Base-by-base conservation (phyloP, 2,329 filamentous ascomycete genomes). In the Cytospora mali region DNA sequence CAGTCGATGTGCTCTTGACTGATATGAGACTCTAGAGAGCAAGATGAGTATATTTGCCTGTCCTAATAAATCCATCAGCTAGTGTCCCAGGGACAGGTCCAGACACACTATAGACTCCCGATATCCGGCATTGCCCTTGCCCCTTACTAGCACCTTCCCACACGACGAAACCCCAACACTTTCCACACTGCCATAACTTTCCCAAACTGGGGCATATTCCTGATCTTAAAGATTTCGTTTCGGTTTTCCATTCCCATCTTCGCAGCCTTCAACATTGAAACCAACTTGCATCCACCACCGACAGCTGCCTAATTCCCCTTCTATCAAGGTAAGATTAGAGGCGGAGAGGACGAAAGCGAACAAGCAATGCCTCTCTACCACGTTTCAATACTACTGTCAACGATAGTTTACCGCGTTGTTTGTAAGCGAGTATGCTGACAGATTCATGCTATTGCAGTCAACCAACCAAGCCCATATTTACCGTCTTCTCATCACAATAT, bases 401-500 rank as follows among this genome's bases (percentile, higher is more conserved):
- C 42, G 9, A 10, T 23, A 46, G n/a, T 2, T 13, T 10, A 18
- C 23, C 42, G n/a, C 10, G 42, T 23, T 13, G 14, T 46, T 23
- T 23, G 16, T 46, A 46, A 6, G 42, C 42, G n/a, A 10, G 1
- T 21, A 48, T 13, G 14, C 60, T 62, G 49, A 59, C 48, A 64
- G 48, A 31, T 16, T 56, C 23, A 23, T 31, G n/a, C 27, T 52
- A 48, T 28, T 46, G 42, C 50, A 53, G 13, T 66, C 29, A 55
- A 31, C 31, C 57, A 58, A 58, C 48, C 53, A 52, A 60, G 55
- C 25, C 51, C 23, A 61, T 67, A 57, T 23, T 50, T 7, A 27
- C 39, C 58, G 35, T 28, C 31, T n/a, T 55, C 28, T 53, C 27
- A 4, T 11, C 58, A 68, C 64, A 60, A 58, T 29, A 55, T 27